phyloP scores from a whole-genome alignment of 129 eudicot genomes.

The Arctium lappa region DNA sequence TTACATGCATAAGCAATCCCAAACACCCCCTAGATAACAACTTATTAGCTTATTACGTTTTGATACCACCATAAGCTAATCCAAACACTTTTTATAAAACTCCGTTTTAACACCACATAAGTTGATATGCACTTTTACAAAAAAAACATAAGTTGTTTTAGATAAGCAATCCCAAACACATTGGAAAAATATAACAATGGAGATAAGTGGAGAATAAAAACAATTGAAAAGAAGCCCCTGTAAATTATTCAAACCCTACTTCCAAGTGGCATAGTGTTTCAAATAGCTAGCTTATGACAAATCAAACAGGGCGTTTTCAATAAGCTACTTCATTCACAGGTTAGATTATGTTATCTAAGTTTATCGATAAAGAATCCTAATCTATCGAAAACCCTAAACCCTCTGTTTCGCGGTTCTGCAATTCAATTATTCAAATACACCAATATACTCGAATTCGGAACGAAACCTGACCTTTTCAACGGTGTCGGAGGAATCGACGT shows the following conservation, averaged over 20 bases:
- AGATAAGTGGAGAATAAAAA: too few relatives aligned
- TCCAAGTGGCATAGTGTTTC: neutral
- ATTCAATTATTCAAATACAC: neutral
- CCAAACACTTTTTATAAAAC: too few relatives aligned
- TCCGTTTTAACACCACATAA: too few relatives aligned
- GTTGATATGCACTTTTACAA: too few relatives aligned
- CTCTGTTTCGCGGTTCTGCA: neutral
- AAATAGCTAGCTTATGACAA: neutral
- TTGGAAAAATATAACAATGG: neutral
- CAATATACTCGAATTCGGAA: neutral
- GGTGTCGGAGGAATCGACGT: conserved; percentile 55
- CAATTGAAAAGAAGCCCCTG: neutral
- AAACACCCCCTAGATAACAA: too few relatives aligned
- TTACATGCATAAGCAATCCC: too few relatives aligned
- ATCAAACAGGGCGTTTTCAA: neutral
- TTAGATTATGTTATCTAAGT: neutral
- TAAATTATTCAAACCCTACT: neutral
- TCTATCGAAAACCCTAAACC: conserved; percentile 4
- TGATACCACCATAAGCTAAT: too few relatives aligned
- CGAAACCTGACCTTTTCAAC: conserved; percentile 43
- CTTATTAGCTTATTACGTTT: too few relatives aligned
- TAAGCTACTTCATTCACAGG: neutral
- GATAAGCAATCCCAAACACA: too few relatives aligned
- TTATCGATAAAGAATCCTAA: neutral
- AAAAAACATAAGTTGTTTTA: too few relatives aligned